Percentiles rank a stretch among this genome's conserved stretches.
Conservation (phyloP, 352 stramenopile species). For the Globisporangium parvum region DNA sequence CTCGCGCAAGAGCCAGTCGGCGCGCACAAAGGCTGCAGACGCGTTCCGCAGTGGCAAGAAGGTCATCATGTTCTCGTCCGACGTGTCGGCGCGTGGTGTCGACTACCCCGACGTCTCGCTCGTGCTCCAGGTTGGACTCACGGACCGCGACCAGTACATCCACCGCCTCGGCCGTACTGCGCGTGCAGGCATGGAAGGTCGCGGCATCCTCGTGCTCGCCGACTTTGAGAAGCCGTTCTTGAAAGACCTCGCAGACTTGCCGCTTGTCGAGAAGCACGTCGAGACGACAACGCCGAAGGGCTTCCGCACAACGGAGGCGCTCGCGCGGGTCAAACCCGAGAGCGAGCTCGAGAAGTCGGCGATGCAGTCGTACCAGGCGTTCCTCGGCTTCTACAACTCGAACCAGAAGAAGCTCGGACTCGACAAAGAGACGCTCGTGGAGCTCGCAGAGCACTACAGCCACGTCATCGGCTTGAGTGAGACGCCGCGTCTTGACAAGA, state of each 20-base stretch:
- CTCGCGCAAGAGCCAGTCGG: constrained; percentile 91
- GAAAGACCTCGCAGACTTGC: constrained; percentile 63
- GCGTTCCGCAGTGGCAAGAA: constrained; percentile 86
- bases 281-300: background rate
- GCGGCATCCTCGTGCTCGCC: constrained; percentile 75
- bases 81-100: constrained; percentile 92
- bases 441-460: constrained; percentile 65
- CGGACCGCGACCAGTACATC: constrained; percentile 92
- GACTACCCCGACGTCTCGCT: constrained; percentile 94
- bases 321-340: constrained; percentile 32
- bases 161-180: constrained; percentile 94
- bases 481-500: constrained; percentile 83
- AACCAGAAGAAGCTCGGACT: constrained; percentile 39
- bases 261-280: constrained; percentile 23
- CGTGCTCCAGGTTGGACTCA: constrained; percentile 82
- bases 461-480: constrained; percentile 55
- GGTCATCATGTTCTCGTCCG: constrained; percentile 92
- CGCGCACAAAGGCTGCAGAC: constrained; percentile 83
- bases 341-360: constrained; percentile 70
- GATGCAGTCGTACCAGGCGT: constrained; percentile 91
- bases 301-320: constrained; percentile 9
- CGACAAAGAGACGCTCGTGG: constrained; percentile 53
- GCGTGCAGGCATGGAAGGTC: constrained; percentile 81
- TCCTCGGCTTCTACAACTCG: constrained; percentile 93
- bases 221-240: constrained; percentile 81